A percentile compares a stretch with the other conserved stretches of the same genome.
Evolutionary conservation across 1,284 basidiomycete genomes (phyloP).

Genomic region (Ceratobasidium sp.): DNA sequence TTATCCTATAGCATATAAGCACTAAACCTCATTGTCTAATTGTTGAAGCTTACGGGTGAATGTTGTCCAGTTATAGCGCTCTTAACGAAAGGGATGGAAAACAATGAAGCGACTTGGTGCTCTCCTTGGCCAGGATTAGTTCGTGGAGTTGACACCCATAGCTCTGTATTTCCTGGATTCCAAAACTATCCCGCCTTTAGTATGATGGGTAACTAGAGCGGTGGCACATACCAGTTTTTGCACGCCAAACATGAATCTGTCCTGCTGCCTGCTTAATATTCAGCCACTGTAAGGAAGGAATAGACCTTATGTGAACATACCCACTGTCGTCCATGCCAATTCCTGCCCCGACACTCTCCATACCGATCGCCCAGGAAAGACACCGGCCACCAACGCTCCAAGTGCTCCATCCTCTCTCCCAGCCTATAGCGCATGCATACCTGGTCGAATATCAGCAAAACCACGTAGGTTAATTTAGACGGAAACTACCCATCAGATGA

Average conservation of each 20-base stretch:
- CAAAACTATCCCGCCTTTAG: constrained; percentile 76
- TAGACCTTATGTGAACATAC: constrained; percentile 45
- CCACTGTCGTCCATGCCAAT: constrained; percentile 69
- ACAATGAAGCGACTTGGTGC: constrained; percentile 26
- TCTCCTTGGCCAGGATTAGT: constrained; percentile 58
- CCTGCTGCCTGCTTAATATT: constrained; percentile 71
- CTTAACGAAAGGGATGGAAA: constrained; percentile 84
- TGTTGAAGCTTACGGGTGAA: constrained; percentile 74
- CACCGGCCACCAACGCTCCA: constrained; percentile 94
- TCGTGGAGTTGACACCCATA: constrained; percentile 71
- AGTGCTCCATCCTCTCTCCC: constrained; percentile 90
- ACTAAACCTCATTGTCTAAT: constrained; percentile 19
- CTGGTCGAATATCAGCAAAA: constrained; percentile 1
- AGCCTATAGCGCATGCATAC: constrained; percentile 94
- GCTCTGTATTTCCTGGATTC: constrained; percentile 90
- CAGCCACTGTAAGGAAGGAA: constrained; percentile 48
- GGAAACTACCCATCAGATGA: constrained; percentile 85
- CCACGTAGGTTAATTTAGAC: background rate
- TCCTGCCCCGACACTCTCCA: constrained; percentile 66
- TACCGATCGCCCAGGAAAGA: constrained; percentile 80
- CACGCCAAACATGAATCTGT: constrained; percentile 88
- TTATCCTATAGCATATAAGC: constrained; percentile 74
- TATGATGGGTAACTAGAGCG: constrained; percentile 24
- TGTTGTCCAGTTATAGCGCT: constrained; percentile 94
- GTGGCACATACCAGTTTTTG: constrained; percentile 68